A percentile compares a stretch with the other conserved stretches of the same genome.
phyloP scores from a whole-genome alignment of 148 eudicot species.

The Oxyria digyna region DNA sequence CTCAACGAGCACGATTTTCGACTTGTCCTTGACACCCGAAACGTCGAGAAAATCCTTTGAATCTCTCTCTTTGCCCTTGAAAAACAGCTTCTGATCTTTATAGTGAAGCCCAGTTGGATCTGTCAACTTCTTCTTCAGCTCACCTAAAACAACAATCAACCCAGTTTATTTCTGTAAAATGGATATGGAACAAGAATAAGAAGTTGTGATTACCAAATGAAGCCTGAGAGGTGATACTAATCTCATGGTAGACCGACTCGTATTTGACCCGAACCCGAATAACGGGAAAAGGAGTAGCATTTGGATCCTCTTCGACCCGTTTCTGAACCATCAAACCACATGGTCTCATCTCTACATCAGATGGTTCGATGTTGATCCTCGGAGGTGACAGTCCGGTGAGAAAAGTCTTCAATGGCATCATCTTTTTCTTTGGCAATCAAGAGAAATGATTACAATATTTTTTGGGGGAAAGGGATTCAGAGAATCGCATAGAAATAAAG shows the following conservation, averaged over 20 bases:
- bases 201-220: slow-evolving; percentile 43
- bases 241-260: slow-evolving; percentile 55
- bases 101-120: slow-evolving; percentile 88
- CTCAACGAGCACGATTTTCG: slow-evolving; percentile 64
- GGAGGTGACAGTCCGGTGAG: slow-evolving; percentile 27
- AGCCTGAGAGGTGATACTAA: slow-evolving; percentile 60
- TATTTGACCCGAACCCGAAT: slow-evolving; percentile 76
- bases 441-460: no score
- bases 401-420: slow-evolving; percentile 78
- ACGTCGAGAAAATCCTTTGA: slow-evolving; percentile 60
- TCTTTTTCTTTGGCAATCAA: slow-evolving; percentile 8
- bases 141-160: no score
- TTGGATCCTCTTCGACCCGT: slow-evolving; percentile 45
- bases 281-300: slow-evolving; percentile 34
- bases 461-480: no score
- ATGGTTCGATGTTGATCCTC: slow-evolving; percentile 10
- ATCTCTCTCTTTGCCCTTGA: slow-evolving; percentile 63
- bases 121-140: slow-evolving; percentile 71
- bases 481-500: no score
- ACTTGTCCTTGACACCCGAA: slow-evolving; percentile 71
- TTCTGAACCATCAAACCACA: slow-evolving; percentile 92
- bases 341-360: slow-evolving; percentile 81
- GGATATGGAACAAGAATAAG: not conserved
- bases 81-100: slow-evolving; percentile 69
- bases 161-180: no score